Percentiles rank a stretch among this genome's conserved stretches.
Conservation (phyloP, 2,329 filamentous ascomycete genomes). For the Aspergillus ruber region DNA sequence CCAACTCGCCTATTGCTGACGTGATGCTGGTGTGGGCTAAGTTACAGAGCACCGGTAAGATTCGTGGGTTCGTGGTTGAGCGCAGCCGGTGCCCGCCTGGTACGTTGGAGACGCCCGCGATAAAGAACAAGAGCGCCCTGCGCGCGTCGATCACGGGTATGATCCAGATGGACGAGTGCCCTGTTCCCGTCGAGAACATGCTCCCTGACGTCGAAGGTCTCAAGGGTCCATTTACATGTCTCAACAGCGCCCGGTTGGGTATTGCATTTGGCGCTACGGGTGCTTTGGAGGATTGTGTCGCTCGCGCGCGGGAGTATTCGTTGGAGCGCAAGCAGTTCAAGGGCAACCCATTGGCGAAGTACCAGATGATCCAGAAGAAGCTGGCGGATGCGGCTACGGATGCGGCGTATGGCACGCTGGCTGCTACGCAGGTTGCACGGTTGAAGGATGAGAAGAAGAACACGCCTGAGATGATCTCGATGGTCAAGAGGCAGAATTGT, state of each 20-base stretch:
- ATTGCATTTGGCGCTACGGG: slow-evolving; percentile 93
- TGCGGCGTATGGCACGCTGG: slow-evolving; percentile 82
- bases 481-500: slow-evolving; percentile 98
- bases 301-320: slow-evolving; percentile 75
- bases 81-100: slow-evolving; percentile 76
- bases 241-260: slow-evolving; percentile 88
- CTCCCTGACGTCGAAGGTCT: slow-evolving; percentile 85
- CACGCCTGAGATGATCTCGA: slow-evolving; percentile 89
- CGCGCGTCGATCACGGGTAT: slow-evolving; percentile 92
- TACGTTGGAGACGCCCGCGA: slow-evolving; percentile 80
- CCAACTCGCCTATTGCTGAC: slow-evolving; percentile 84
- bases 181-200: slow-evolving; percentile 87
- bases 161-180: slow-evolving; percentile 90
- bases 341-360: slow-evolving; percentile 86
- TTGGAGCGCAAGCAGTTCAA: slow-evolving; percentile 95
- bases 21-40: slow-evolving; percentile 89
- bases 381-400: slow-evolving; percentile 87
- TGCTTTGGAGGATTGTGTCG: slow-evolving; percentile 85
- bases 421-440: slow-evolving; percentile 81
- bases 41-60: slow-evolving; percentile 83
- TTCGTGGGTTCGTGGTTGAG: slow-evolving; percentile 86
- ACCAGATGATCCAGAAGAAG: slow-evolving; percentile 98
- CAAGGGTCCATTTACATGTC: slow-evolving; percentile 80
- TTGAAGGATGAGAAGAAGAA: slow-evolving; percentile 87
- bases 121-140: slow-evolving; percentile 94